These are phyloP conservation scores for Gilbertella persicaria DNA, from an alignment of 371 early-diverging fungal species.

Conservation along the genomic window DNA sequence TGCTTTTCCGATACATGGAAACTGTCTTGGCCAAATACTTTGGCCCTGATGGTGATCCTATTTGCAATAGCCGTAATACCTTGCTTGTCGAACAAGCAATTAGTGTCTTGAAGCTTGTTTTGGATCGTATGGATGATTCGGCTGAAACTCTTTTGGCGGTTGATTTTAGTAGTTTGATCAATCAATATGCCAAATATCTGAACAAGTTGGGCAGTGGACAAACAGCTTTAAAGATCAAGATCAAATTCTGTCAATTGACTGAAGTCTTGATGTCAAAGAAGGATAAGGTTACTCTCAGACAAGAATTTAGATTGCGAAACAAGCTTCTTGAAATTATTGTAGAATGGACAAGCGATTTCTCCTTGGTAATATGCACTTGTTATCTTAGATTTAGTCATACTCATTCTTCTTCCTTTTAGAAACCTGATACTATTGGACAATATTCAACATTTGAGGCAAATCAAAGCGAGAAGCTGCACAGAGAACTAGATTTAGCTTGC, in stretches of 20 bases:
- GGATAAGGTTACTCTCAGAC: slow-evolving; percentile 78
- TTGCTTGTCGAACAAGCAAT: slow-evolving; percentile 90
- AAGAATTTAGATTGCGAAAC: slow-evolving; percentile 86
- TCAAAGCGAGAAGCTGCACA: slow-evolving; percentile 65
- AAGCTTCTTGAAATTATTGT: slow-evolving; percentile 79
- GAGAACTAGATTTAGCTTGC: slow-evolving; percentile 81
- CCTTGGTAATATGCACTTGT: slow-evolving; percentile 42
- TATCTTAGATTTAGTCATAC: not conserved
- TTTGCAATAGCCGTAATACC: slow-evolving; percentile 78
- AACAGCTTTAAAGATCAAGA: slow-evolving; percentile 74
- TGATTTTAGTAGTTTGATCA: slow-evolving; percentile 80
- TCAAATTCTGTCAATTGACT: slow-evolving; percentile 84
- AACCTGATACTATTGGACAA: slow-evolving; percentile 38
- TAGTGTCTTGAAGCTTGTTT: slow-evolving; percentile 78
- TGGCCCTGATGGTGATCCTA: slow-evolving; percentile 73
- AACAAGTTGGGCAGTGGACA: slow-evolving; percentile 70
- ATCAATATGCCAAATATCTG: slow-evolving; percentile 79
- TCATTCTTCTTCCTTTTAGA: slow-evolving; percentile 17
- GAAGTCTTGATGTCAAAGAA: slow-evolving; percentile 82
- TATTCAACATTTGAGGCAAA: slow-evolving; percentile 37
- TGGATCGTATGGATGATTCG: slow-evolving; percentile 80
- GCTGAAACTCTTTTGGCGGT: slow-evolving; percentile 71
- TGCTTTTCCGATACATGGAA: slow-evolving; percentile 83
- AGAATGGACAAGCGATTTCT: slow-evolving; percentile 88
- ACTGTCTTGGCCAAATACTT: slow-evolving; percentile 77